Percentiles rank a stretch among this genome's conserved stretches.
These are phyloP conservation scores for Penicillium ochrochloron DNA, from an alignment of 495 filamentous ascomycete species.

Conservation along the genomic window DNA sequence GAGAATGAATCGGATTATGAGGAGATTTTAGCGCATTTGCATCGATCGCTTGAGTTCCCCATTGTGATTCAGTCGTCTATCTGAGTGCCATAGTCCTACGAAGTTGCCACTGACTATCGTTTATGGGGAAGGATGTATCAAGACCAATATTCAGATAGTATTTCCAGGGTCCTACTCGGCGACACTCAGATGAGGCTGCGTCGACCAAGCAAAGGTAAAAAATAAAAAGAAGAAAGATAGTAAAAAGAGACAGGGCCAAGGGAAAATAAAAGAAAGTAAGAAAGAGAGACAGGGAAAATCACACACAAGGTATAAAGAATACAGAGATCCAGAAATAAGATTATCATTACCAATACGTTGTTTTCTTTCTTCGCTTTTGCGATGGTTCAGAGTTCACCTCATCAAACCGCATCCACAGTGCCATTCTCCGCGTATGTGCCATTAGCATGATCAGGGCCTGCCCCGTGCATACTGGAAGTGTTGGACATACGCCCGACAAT, in stretches of 20 bases:
- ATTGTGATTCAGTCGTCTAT: background rate
- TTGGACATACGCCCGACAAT: slow-evolving; percentile 45
- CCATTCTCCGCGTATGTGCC: slow-evolving; percentile 38
- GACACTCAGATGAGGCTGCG: slow-evolving; percentile 1
- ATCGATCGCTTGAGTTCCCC: background rate
- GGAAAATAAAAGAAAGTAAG: slow-evolving; percentile 14
- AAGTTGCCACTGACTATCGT: background rate
- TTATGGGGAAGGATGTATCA: background rate
- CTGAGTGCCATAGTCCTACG: background rate
- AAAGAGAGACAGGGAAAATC: slow-evolving; percentile 16
- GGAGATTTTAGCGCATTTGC: slow-evolving; percentile 1
- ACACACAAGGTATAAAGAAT: slow-evolving; percentile 28
- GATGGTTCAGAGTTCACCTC: background rate
- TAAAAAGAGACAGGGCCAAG: slow-evolving; percentile 2
- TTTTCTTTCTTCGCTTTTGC: slow-evolving; percentile 8
- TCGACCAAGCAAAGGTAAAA: background rate
- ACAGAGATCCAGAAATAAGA: slow-evolving; percentile 31
- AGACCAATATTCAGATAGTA: background rate
- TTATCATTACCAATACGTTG: slow-evolving; percentile 37
- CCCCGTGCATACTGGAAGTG: slow-evolving; percentile 45
- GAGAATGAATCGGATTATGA: background rate
- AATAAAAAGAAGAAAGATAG: background rate
- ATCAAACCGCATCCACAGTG: slow-evolving; percentile 42
- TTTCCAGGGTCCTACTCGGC: background rate
- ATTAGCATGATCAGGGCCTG: slow-evolving; percentile 42